phyloP scores from a whole-genome alignment of 2,329 filamentous ascomycete genomes.

The Cladorrhinum sp. region DNA sequence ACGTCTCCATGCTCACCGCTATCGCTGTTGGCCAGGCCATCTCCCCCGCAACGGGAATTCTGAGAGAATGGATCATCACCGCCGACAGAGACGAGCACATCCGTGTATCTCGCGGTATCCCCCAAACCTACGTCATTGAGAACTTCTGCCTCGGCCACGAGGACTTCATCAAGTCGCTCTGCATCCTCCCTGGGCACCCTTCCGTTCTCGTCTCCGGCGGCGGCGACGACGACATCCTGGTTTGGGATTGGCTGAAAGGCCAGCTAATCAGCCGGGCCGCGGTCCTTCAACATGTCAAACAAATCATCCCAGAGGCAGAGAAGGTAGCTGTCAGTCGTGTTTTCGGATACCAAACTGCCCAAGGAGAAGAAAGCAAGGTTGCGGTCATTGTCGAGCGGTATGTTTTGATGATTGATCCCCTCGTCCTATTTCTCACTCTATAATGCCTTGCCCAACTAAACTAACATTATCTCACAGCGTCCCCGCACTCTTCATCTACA shows the following conservation, averaged over 20 bases:
- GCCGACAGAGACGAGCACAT: conserved; percentile 69
- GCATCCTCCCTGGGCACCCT: conserved; percentile 54
- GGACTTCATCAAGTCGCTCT: conserved; percentile 77
- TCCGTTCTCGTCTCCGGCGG: conserved; percentile 80
- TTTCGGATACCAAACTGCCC: conserved; percentile 29
- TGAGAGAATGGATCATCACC: conserved; percentile 50
- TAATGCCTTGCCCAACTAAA: no score
- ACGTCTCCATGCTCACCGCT: conserved; percentile 92
- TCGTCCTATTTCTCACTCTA: conserved; percentile 13
- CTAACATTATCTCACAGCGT: conserved; percentile 37
- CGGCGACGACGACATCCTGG: conserved; percentile 72
- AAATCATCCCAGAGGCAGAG: conserved; percentile 27
- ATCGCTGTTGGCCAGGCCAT: conserved; percentile 41
- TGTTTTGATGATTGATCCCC: conserved; percentile 29
- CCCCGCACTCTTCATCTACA: conserved; percentile 64
- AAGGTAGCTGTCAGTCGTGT: conserved; percentile 47
- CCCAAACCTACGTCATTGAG: conserved; percentile 86
- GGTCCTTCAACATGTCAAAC: conserved; percentile 44
- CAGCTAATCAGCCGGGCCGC: conserved; percentile 53
- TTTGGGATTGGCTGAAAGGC: conserved; percentile 76
- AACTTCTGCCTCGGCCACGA: conserved; percentile 84
- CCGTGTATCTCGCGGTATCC: conserved; percentile 72
- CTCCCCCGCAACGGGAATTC: neutral
- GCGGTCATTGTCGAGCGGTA: conserved; percentile 45
- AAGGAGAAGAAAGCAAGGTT: conserved; percentile 30